Evolutionary conservation across 208 protist species (phyloP).

Genomic region (Angomonas deanei): DNA sequence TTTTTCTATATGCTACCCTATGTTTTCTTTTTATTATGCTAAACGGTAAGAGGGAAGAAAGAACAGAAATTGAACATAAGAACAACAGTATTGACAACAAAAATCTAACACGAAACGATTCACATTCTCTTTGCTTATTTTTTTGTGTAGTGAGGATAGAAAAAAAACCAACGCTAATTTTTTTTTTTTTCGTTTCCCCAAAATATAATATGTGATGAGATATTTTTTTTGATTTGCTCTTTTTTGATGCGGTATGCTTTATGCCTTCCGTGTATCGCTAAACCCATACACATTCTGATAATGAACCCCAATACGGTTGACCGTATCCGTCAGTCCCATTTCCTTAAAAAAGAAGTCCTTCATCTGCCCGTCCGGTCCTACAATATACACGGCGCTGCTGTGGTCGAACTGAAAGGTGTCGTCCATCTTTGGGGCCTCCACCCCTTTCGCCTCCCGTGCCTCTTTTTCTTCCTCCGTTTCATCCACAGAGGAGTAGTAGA

Average conservation of each 20-base stretch:
- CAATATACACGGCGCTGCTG: slow-evolving; percentile 81
- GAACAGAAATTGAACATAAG: no score
- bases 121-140: no score
- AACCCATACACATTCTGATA: slow-evolving; percentile 72
- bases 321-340: slow-evolving; percentile 61
- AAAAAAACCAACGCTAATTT: slow-evolving; percentile 8
- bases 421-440: slow-evolving; percentile 45
- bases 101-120: no score
- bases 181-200: no score
- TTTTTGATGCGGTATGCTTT: no score
- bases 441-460: slow-evolving; percentile 49
- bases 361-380: slow-evolving; percentile 81
- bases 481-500: slow-evolving; percentile 81
- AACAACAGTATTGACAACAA: no score
- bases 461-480: slow-evolving; percentile 73
- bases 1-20: no score
- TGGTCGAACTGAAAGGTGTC: slow-evolving; percentile 87
- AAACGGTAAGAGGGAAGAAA: no score
- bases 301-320: slow-evolving; percentile 64
- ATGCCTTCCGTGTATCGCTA: slow-evolving; percentile 32
- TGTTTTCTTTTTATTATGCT: no score
- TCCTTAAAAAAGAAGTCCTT: slow-evolving; percentile 87
- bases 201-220: no score
- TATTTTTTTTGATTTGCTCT: slow-evolving; percentile 6
- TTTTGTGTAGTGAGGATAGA: no score